These are phyloP conservation scores for Lasiodiplodia sp. DNA, from an alignment of 2,329 filamentous ascomycete species.

Conservation along the genomic window DNA sequence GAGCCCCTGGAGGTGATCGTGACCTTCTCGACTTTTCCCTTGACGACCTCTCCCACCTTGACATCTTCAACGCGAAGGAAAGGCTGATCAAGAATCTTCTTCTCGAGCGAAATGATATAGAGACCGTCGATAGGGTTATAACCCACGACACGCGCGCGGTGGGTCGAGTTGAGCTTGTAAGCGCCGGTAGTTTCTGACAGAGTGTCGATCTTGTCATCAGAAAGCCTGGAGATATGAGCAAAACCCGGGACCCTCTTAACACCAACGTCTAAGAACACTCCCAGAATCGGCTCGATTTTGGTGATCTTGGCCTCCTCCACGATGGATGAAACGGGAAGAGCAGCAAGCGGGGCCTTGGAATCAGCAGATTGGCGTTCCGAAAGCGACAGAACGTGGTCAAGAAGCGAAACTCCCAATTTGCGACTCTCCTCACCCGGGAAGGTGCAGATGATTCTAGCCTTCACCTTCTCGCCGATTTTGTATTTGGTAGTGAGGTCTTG, in stretches of 20 bases:
- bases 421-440: conserved; percentile 80
- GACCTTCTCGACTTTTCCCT: conserved; percentile 84
- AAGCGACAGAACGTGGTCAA: conserved; percentile 83
- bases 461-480: conserved; percentile 83
- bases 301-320: conserved; percentile 80
- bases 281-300: conserved; percentile 80
- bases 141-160: conserved; percentile 81
- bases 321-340: conserved; percentile 75
- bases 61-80: conserved; percentile 94
- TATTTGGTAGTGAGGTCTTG: conserved; percentile 78
- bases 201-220: conserved; percentile 87
- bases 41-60: conserved; percentile 78
- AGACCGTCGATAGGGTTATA: conserved; percentile 88
- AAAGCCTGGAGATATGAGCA: conserved; percentile 91
- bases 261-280: conserved; percentile 79
- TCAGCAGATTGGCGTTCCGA: conserved; percentile 47
- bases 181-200: conserved; percentile 78
- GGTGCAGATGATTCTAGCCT: conserved; percentile 85
- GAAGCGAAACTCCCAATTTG: conserved; percentile 85
- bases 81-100: conserved; percentile 81
- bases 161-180: conserved; percentile 78
- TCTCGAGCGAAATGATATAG: conserved; percentile 84
- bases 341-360: conserved; percentile 61
- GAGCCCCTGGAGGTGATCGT: conserved; percentile 80
- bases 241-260: conserved; percentile 77